Percentiles rank a stretch among this genome's conserved stretches.
Conservation (phyloP, 2,329 filamentous ascomycete species). For the Lecanicillium sp. region DNA sequence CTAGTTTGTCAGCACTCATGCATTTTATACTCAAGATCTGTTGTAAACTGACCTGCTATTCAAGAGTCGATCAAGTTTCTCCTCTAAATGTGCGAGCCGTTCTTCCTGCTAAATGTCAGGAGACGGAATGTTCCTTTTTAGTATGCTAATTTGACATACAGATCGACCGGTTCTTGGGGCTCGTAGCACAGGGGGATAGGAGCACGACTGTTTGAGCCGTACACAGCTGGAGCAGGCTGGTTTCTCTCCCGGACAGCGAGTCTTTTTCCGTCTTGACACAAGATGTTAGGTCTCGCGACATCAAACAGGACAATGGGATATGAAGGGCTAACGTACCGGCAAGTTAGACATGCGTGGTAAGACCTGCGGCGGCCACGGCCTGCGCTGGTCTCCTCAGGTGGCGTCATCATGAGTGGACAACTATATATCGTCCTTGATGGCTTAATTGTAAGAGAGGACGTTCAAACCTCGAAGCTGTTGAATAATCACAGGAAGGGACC, state of each 20-base stretch:
- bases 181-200: constrained; percentile 30
- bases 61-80: constrained; percentile 42
- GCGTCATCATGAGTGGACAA: constrained; percentile 17
- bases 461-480: too few relatives aligned
- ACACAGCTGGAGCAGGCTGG: constrained; percentile 42
- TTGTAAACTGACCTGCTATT: constrained; percentile 24
- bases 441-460: too few relatives aligned
- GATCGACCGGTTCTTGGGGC: constrained; percentile 32
- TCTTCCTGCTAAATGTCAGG: constrained; percentile 30
- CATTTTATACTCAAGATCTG: background rate
- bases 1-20: background rate
- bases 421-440: too few relatives aligned
- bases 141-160: constrained; percentile 22
- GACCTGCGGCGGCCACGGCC: constrained; percentile 28
- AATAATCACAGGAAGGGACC: too few relatives aligned
- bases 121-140: too few relatives aligned
- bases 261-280: constrained; percentile 29
- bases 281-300: background rate
- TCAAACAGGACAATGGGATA: too few relatives aligned
- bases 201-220: constrained; percentile 37
- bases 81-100: constrained; percentile 40
- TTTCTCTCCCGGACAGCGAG: constrained; percentile 41
- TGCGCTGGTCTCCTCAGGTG: constrained; percentile 20
- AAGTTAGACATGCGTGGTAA: constrained; percentile 36
- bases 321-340: constrained; percentile 27